Percentiles rank a stretch among this genome's conserved stretches.
Evolutionary conservation across 345 rosid species (phyloP).

Genomic region (Boechera stricta): DNA sequence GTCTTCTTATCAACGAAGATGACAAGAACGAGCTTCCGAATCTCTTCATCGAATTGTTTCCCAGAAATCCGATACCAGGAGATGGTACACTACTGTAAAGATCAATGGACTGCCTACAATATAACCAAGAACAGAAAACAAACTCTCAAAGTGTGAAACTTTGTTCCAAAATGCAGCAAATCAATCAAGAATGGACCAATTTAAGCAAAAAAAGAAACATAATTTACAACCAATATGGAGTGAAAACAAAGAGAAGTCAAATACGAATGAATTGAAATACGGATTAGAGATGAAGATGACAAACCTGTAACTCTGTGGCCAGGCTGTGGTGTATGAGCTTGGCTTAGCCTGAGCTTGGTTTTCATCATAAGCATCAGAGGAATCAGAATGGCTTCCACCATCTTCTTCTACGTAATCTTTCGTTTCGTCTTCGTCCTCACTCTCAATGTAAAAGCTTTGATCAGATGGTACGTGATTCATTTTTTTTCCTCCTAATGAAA

Average conservation of each 20-base stretch:
- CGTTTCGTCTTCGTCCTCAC: slow-evolving; percentile 81
- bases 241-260: background rate
- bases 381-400: slow-evolving; percentile 63
- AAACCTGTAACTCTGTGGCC: slow-evolving; percentile 99
- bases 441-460: slow-evolving; percentile 84
- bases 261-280: background rate
- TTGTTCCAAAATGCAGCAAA: background rate
- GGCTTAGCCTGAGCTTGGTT: slow-evolving; percentile 58
- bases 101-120: slow-evolving; percentile 89
- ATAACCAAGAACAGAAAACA: slow-evolving; percentile 24
- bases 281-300: background rate
- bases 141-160: background rate
- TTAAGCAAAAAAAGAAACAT: background rate
- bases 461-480: slow-evolving; percentile 95
- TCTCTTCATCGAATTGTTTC: slow-evolving; percentile 66
- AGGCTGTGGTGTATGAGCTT: slow-evolving; percentile 68
- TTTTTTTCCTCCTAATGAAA: slow-evolving; percentile 21
- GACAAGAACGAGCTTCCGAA: slow-evolving; percentile 76
- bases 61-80: slow-evolving; percentile 71
- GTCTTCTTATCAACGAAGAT: slow-evolving; percentile 65
- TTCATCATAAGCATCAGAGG: slow-evolving; percentile 57
- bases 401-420: slow-evolving; percentile 52
- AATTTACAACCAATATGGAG: background rate
- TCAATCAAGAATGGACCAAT: background rate
- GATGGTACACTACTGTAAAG: slow-evolving; percentile 90